Base-by-base conservation (phyloP, 2,329 filamentous ascomycete genomes). In the Nemania bipapillata region DNA sequence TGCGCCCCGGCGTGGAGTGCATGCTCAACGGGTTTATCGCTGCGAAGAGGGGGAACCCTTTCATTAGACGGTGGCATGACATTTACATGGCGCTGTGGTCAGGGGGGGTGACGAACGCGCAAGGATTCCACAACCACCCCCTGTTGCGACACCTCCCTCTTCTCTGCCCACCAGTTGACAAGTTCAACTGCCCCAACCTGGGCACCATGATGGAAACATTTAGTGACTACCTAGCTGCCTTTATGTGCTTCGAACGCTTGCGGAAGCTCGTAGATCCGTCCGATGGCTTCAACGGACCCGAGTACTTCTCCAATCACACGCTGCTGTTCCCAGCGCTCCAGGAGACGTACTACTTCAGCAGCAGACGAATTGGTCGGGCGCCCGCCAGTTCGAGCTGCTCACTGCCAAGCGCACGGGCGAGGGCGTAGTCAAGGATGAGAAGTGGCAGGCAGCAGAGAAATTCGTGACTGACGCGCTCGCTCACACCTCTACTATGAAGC, bases 1-100 rank as follows among this genome's bases (percentile, higher is more conserved):
- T 75, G 68, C 72, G 75, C 9, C 74, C 73, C 12, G 72, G 69
- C 11, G 70, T 73, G 9, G 69, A 76, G n/a, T 70, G 72, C 45
- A 74, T 75, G 72, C 56, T 75, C 30, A 85, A 85, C 59, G 80
- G 81, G 55, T 84, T 85, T 68, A 78, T 85, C 12, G 81, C 81
- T 1, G 74, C 79, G 1, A 79, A 82, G 42, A 80, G 80, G 40
- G 79, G 79, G 9, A 81, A 84, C 60, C 74, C 74, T 0, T 84
- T 85, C 66, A 81, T 85, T 63, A 81, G 79, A 70, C 77, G 74
- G 65, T 84, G 82, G 82, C 78, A 82, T 64, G 76, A 80, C 12
- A 75, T 80, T 15, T 82, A 79, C 66, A 63, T 75, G 54, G 68
- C 77, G 5, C 71, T 82, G 8, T 82, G 81, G 81, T 65, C 77